Percentiles rank a stretch among this genome's conserved stretches.
Evolutionary conservation across 225 moss, liverwort and hornwort species (phyloP).

Genomic region (Asterella californica): DNA sequence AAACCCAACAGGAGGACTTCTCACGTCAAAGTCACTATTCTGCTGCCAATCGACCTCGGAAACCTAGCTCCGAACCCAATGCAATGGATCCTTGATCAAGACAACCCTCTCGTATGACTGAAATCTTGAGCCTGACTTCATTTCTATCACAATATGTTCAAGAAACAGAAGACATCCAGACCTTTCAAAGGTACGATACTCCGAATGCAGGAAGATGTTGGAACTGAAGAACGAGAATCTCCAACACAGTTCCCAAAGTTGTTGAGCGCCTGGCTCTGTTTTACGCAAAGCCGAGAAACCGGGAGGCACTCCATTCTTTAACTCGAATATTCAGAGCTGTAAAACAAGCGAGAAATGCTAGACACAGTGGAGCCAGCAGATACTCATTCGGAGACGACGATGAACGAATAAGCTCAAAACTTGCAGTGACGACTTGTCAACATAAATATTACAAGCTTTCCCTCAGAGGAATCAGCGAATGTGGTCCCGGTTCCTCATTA

Average conservation of each 20-base stretch:
- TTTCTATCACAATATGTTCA: not conserved
- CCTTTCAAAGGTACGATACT: not conserved
- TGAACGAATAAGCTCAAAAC: not conserved
- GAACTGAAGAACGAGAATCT: not conserved
- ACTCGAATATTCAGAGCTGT: not conserved
- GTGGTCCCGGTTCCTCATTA: not conserved
- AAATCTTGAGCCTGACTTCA: not conserved
- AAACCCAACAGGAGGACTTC: not conserved
- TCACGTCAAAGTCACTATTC: not conserved
- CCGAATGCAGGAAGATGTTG: not conserved
- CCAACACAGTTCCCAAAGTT: not conserved
- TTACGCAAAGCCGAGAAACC: not conserved
- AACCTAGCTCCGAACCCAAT: not conserved
- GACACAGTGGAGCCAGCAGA: not conserved
- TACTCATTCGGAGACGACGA: not conserved
- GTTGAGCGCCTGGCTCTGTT: slow-evolving; percentile 1
- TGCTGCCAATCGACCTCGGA: not conserved
- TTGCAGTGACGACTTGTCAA: not conserved
- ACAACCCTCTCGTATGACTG: too few species aligned
- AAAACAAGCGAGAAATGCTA: not conserved
- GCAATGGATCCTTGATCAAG: not conserved
- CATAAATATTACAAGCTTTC: not conserved
- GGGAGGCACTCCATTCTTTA: slow-evolving; percentile 26
- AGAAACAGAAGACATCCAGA: not conserved
- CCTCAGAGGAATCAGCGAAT: not conserved